Evolutionary conservation across 805 yeast species (phyloP), one percentile per base, ranked within the genome.

Genomic region (Wickerhamomyces queroliae): DNA sequence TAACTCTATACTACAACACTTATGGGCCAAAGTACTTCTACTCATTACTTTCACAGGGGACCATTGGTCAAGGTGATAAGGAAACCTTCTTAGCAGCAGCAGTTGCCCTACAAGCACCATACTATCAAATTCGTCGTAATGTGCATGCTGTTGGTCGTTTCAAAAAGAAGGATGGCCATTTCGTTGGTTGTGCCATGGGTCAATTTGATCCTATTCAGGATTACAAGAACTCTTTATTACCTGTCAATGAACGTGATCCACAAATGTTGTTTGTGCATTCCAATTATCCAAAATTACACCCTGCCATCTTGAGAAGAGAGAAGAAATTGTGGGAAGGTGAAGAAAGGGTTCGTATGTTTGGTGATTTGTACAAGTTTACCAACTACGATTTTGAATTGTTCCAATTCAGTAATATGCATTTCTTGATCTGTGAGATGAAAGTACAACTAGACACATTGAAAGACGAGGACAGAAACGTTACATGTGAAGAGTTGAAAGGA

Each of bases 11-110:
- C 58, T 83, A 82, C 56, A 82, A 82, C 51, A 62, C 76, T 4
- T 64, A 65, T 57, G 90, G 90, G 0, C 87, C 87, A 2, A 55
- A 69, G 13, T 74, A 67, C 55, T 83, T 74, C 53, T 82, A 82
- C 52, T 86, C 85, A 11, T 58, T 82, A 36, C 62, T 83, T 46
- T 72, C 84, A 0, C 91, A 83, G 55, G 85, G 85, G 2, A 67
- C 75, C 23, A 79, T 85, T 1, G 89, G 89, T 5, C 83, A 82
- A 59, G 89, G 89, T 33, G 89, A 83, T 50, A 81, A 82, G 51
- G 89, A 83, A 47, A 80, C 89, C 0, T 80, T 81, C 54, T 70
- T 76, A 17, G 73, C 81, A 2, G 86, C 86, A 1, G 80, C 85
- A 2, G 65, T 68, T 27, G 81, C 63, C 0, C 50, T 70, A 52